Evolutionary conservation across 345 rosid species (phyloP), one percentile per base, ranked within the genome.

Genomic region (Mallotus nudiflorus): DNA sequence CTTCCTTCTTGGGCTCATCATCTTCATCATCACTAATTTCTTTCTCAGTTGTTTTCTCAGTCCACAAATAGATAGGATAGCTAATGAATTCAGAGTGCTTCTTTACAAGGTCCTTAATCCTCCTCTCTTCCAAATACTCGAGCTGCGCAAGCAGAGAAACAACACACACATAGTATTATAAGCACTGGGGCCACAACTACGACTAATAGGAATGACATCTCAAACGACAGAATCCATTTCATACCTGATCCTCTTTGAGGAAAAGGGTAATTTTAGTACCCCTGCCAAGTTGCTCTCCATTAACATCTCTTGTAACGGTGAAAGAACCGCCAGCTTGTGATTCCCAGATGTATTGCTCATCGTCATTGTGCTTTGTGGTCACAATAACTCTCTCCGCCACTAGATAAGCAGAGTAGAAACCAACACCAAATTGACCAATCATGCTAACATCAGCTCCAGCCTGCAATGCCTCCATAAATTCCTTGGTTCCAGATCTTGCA

Each of bases 281-380:
- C 78, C 98, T 87, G 24, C 98, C 96, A 1, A 92, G 94, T 0
- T 79, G 87, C 65, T 92, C 98, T 5, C 96, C 98, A 45, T 70
- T 69, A 0, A 78, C 84, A 65, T 92, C 98, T 66, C 90, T 85
- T 0, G 96, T 90, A 5, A 90, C 88, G 13, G 96, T 92, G 77
- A 92, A 92, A 44, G 97, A 90, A 20, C 96, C 96, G 69, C 97
- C 97, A 18, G 96, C 97, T 73, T 92, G 97, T n/a, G 97, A 92
- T 74, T 92, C 93, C 97, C 96, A 92, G 1, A 88, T 68, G 58
- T 92, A 92, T 54, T 92, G 96, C 60, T 90, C 94, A 22, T 92
- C 97, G 5, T 92, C 92, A 40, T 90, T 90, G 75, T 92, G 96
- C 73, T 88, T 92, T 0, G 94, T 77, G 0, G 94, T 92, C 49